A percentile compares a stretch with the other conserved stretches of the same genome.
Conservation (phyloP, 495 filamentous ascomycete genomes). For the Aspergillus nidulans region DNA sequence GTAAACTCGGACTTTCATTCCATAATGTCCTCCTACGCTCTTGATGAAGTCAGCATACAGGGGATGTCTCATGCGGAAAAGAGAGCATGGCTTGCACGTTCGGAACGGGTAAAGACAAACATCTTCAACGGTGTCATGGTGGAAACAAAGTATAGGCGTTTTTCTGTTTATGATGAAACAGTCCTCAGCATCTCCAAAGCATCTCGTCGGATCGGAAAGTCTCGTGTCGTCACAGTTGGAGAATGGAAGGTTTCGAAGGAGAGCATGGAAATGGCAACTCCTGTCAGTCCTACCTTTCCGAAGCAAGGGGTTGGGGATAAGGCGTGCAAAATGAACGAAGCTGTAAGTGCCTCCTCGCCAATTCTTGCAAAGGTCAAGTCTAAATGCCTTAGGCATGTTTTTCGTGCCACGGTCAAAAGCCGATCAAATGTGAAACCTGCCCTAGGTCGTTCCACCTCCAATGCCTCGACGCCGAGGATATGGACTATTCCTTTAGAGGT, state of each 20-base stretch:
- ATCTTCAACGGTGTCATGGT: constrained; percentile 50
- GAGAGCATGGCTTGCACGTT: constrained; percentile 52
- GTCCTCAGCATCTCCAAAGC: background rate
- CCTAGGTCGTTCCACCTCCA: constrained; percentile 52
- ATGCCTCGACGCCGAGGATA: constrained; percentile 43
- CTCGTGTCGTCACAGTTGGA: constrained; percentile 56
- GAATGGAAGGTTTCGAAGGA: constrained; percentile 59
- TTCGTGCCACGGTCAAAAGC: constrained; percentile 47
- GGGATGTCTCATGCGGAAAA: constrained; percentile 42
- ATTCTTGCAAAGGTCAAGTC: background rate
- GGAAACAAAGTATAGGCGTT: constrained; percentile 28
- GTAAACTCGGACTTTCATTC: background rate
- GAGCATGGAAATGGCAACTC: constrained; percentile 39
- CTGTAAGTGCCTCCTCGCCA: constrained; percentile 20
- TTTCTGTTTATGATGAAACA: constrained; percentile 31
- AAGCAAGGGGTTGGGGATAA: constrained; percentile 40
- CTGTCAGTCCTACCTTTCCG: constrained; percentile 46
- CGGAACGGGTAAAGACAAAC: constrained; percentile 56
- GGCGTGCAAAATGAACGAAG: constrained; percentile 43
- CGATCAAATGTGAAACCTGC: constrained; percentile 48
- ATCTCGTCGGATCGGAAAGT: constrained; percentile 50
- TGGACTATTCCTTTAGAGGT: constrained; percentile 20
- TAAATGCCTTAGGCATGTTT: constrained; percentile 46
- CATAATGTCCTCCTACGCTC: background rate
- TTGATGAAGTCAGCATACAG: background rate